Base-by-base conservation (phyloP, 1,139 yeast species). In the Candida freyschussii region DNA sequence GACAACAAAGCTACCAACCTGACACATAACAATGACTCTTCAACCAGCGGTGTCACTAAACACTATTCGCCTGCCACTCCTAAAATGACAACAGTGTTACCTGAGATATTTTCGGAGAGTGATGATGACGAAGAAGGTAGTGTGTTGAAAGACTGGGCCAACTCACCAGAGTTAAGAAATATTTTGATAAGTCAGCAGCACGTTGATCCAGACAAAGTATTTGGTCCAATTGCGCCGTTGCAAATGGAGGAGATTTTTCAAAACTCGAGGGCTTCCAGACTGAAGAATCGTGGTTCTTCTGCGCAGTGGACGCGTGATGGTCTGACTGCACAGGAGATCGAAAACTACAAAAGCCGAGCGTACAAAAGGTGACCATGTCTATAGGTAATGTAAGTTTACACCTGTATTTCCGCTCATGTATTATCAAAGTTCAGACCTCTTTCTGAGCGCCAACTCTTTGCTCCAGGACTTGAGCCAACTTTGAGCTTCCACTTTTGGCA, bases 161-260 rank as follows among this genome's bases (percentile, higher is more conserved):
- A 70, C 37, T 69, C 85, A 0, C 82, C 85, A 2, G 77, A 71
- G 39, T 62, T 81, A 28, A 67, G 70, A 25, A 61, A 61, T 33
- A 61, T 70, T 24, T 63, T 85, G 26, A 55, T 67, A 27, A 60
- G 65, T 29, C 95, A 84, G 53, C 75, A 72, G 41, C 57, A 60
- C 13, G 61, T 80, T 37, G 81, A 87, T 52, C 95, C 96, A 0
- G 75, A 69, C 34, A 54, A 68, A 4, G 72, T 87, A 1, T 87
- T 89, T 63, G 96, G 96, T 0, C 82, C 84, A 11, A 71, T 82
- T 17, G 81, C 84, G 0, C 75, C 77, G 4, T 59, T 84, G 37
- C 72, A 77, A 29, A 72, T 84, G 55, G 81, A 74, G 29, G 85
- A 78, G 41, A 75, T 85, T 13, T 83, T 85, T 52, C 71, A 72